Evolutionary conservation across 176 grass and related monocot genomes (phyloP), one percentile per base, ranked within the genome.

Genomic region (Oryza rufipogon): DNA sequence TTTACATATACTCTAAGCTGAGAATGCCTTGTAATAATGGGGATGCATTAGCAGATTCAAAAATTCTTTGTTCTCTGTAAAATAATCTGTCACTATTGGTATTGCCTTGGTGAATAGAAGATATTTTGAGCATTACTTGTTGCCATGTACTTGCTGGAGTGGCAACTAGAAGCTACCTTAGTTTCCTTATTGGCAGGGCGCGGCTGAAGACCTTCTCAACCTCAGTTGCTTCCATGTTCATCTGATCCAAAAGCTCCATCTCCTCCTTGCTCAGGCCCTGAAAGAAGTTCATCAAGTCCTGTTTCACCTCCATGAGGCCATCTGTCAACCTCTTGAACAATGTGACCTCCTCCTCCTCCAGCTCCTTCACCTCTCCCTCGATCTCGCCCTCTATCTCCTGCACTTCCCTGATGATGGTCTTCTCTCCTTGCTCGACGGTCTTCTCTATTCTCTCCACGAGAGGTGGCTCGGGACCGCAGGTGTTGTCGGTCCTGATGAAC

Each of bases 381-480:
- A 97, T 75, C 52, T 88, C 91, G 52, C 74, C 91, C 73, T 93
- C 91, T 8, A 94, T 89, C 78, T 92, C 93, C 87, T 88, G 34
- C 16, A 94, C 96, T 85, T 99, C 96, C 11, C 39, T 91, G 30
- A 96, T 38, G 45, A 96, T 94, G 45, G 65, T 91, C 34, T 87
- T 94, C 91, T 96, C 93, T 19, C 96, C 96, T 79, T 87, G 86
- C 75, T 96, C 91, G 4, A 99, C 91, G 5, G 93, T 94, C 81
- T 74, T 96, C 81, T 96, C 93, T 8, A 99, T 68, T 66, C 96
- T 93, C 72, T 99, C 93, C 2, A 73, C 96, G 2, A 99, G 90
- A 56, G 96, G 93, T 3, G 93, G 96, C 80, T 99, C 93, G 3
- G 96, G 89, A 67, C 93, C 96, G 28, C 96, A 99, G 17, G 93